Percentiles rank a stretch among this genome's conserved stretches.
Conservation (phyloP, 192 early-diverging fungal species). For the Coemansia sp. region DNA sequence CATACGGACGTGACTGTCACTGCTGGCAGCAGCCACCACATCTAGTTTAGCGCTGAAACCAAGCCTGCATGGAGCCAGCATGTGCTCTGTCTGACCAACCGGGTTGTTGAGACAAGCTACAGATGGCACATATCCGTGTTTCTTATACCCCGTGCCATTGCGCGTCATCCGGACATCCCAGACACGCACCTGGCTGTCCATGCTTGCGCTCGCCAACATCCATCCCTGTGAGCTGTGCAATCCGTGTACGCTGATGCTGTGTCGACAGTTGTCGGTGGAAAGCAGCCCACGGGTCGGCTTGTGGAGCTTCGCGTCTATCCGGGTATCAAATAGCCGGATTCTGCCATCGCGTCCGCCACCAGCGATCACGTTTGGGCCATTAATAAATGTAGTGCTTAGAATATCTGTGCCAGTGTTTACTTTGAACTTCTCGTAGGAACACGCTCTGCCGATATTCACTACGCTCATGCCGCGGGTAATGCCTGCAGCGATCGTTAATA, state of each 20-base stretch:
- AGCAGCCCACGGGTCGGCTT: conserved; percentile 21
- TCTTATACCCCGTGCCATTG: neutral
- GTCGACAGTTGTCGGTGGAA: conserved; percentile 11
- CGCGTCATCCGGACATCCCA: conserved; percentile 44
- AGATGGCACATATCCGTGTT: neutral
- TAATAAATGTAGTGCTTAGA: conserved; percentile 28
- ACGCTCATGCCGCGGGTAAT: conserved; percentile 1
- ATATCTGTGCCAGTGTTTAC: conserved; percentile 30
- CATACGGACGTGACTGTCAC: conserved; percentile 31
- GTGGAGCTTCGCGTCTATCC: conserved; percentile 15
- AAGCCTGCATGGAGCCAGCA: conserved; percentile 17
- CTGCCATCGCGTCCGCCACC: conserved; percentile 46
- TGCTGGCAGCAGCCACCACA: conserved; percentile 27
- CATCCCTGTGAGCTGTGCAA: conserved; percentile 22
- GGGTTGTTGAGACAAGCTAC: neutral
- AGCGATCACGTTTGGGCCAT: conserved; percentile 16
- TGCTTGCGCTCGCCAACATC: conserved; percentile 32
- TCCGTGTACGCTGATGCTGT: conserved; percentile 30
- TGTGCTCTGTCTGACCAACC: neutral
- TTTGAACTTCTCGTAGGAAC: conserved; percentile 10
- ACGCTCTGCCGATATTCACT: neutral
- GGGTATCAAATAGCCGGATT: conserved; percentile 37
- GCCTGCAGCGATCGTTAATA: conserved; percentile 5
- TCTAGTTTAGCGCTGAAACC: conserved; percentile 26
- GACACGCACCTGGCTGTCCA: conserved; percentile 29